These are phyloP conservation scores for Pharnaceum exiguum DNA, from an alignment of 148 eudicot genomes.

Conservation along the genomic window DNA sequence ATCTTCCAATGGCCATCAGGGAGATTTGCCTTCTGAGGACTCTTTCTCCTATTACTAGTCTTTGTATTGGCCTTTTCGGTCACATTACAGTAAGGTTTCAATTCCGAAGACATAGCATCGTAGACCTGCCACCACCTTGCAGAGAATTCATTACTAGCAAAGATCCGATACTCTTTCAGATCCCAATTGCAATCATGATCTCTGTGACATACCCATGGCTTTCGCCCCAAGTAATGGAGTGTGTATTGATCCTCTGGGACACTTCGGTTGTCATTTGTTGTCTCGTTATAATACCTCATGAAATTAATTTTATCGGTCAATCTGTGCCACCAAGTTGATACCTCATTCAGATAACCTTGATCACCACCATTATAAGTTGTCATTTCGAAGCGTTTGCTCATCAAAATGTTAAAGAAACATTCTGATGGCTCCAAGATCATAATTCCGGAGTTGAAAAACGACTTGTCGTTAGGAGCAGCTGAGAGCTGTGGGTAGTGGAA, in stretches of 20 bases:
- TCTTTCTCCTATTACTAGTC: conserved; percentile 74
- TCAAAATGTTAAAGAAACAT: conserved; percentile 69
- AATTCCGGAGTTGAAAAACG: conserved; percentile 90
- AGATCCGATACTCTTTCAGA: conserved; percentile 58
- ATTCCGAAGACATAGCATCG: conserved; percentile 76
- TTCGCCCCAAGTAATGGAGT: conserved; percentile 75
- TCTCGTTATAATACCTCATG: conserved; percentile 76
- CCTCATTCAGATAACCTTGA: conserved; percentile 87
- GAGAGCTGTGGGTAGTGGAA: conserved; percentile 79
- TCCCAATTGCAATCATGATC: conserved; percentile 98
- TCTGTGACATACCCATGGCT: conserved; percentile 88
- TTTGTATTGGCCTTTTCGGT: conserved; percentile 81
- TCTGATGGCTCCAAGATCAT: conserved; percentile 96
- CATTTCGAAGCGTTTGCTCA: conserved; percentile 83
- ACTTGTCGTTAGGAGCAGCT: conserved; percentile 74
- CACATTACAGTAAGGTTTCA: conserved; percentile 72
- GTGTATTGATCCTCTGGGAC: conserved; percentile 82
- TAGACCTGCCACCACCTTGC: conserved; percentile 89
- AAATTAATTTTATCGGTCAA: conserved; percentile 84
- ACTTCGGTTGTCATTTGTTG: conserved; percentile 63
- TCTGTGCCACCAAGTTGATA: conserved; percentile 97
- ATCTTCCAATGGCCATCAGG: conserved; percentile 77
- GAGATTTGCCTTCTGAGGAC: conserved; percentile 75
- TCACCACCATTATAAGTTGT: conserved; percentile 93
- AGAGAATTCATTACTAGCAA: conserved; percentile 87